Evolutionary conservation across 2,329 filamentous ascomycete species (phyloP).

Genomic region (Penicillium sp.): DNA sequence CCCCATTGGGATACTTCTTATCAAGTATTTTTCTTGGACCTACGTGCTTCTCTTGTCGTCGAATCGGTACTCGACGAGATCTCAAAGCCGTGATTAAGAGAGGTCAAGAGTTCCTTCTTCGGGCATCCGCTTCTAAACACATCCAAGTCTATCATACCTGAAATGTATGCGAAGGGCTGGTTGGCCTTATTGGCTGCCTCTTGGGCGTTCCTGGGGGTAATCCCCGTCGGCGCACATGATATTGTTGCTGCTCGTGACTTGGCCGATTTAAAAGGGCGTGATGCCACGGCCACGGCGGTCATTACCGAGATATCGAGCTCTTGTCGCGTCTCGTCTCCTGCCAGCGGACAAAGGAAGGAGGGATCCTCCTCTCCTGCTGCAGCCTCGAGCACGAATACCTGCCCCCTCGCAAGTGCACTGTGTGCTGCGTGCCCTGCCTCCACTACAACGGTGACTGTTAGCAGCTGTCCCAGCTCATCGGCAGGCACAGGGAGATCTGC

Average conservation of each 20-base stretch:
- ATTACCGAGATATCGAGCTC: not conserved
- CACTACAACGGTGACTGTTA: conserved; percentile 7
- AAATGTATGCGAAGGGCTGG: conserved; percentile 22
- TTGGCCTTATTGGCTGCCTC: conserved; percentile 17
- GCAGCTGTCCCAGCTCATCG: conserved; percentile 1
- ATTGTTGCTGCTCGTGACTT: not conserved
- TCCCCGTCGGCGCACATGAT: conserved; percentile 9
- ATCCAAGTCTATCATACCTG: not conserved
- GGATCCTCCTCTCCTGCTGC: not conserved
- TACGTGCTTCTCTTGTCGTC: not conserved
- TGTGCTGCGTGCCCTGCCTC: conserved; percentile 14
- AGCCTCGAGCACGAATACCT: not conserved
- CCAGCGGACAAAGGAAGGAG: no score
- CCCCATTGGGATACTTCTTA: not conserved
- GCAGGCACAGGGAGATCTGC: not conserved
- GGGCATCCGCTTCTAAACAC: not conserved
- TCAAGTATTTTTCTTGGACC: conserved; percentile 1
- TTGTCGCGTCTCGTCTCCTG: not conserved
- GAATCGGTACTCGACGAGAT: not conserved
- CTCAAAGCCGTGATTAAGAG: not conserved
- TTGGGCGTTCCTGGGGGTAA: conserved; percentile 17
- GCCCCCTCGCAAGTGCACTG: conserved; percentile 12
- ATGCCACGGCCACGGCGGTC: not conserved
- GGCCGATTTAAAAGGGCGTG: not conserved
- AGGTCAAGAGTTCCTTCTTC: not conserved